These are phyloP conservation scores for Aspergillus uvarum DNA, from an alignment of 2,329 filamentous ascomycete species.

Conservation along the genomic window DNA sequence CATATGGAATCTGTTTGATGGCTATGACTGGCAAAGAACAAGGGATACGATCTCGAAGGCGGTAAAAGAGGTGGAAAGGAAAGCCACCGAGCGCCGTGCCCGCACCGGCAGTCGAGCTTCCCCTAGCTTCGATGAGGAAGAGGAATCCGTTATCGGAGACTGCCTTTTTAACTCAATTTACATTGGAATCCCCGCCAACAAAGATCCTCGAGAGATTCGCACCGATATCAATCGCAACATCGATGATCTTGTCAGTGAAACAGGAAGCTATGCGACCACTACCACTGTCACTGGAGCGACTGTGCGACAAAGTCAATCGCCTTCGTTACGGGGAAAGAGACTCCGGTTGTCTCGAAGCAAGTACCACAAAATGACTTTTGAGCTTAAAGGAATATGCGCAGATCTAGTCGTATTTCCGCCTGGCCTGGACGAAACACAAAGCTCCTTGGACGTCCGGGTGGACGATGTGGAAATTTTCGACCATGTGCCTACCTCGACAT, in stretches of 20 bases:
- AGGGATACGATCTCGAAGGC: slow-evolving; percentile 82
- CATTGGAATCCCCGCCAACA: slow-evolving; percentile 84
- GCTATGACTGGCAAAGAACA: slow-evolving; percentile 92
- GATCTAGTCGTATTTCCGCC: slow-evolving; percentile 81
- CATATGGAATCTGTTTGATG: slow-evolving; percentile 97
- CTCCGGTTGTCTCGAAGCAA: slow-evolving; percentile 81
- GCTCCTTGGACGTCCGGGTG: slow-evolving; percentile 80
- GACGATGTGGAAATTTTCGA: slow-evolving; percentile 87
- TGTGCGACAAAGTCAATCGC: slow-evolving; percentile 35
- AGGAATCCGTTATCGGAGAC: slow-evolving; percentile 85
- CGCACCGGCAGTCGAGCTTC: slow-evolving; percentile 57
- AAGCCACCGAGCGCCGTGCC: slow-evolving; percentile 71
- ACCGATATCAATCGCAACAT: slow-evolving; percentile 84
- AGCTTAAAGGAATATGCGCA: slow-evolving; percentile 78
- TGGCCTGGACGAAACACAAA: slow-evolving; percentile 75
- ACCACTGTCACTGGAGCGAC: slow-evolving; percentile 52
- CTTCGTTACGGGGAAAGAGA: slow-evolving; percentile 51
- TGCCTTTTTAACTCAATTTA: slow-evolving; percentile 99
- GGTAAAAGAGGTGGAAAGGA: slow-evolving; percentile 81
- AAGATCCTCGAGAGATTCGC: slow-evolving; percentile 78
- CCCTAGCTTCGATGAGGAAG: slow-evolving; percentile 61
- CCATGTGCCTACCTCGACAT: slow-evolving; percentile 90
- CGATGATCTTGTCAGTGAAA: slow-evolving; percentile 83
- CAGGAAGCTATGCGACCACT: slow-evolving; percentile 81
- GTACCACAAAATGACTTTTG: slow-evolving; percentile 92